phyloP scores from a whole-genome alignment of 495 filamentous ascomycete genomes.

The Saxophila tyrrhenica region DNA sequence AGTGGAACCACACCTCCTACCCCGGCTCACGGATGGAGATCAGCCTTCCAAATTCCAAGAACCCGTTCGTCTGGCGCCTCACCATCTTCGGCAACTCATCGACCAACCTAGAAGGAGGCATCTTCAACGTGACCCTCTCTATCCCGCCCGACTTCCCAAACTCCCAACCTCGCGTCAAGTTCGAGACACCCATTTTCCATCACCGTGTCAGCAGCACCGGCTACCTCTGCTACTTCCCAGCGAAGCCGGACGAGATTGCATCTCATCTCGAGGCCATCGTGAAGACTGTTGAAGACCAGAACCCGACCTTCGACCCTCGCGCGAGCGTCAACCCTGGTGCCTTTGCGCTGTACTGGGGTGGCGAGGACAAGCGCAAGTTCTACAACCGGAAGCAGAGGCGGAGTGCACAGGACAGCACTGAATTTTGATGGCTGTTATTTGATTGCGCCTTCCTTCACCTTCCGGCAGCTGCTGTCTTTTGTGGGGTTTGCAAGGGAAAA shows the following conservation, averaged over 20 bases:
- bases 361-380: conserved; percentile 59
- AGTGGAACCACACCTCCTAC: conserved; percentile 52
- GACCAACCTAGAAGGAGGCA: conserved; percentile 85
- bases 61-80: conserved; percentile 54
- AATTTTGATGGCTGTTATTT: too few species aligned
- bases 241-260: conserved; percentile 62
- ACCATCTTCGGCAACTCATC: conserved; percentile 87
- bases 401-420: conserved; percentile 42
- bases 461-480: too few species aligned
- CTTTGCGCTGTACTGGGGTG: conserved; percentile 78
- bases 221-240: conserved; percentile 71
- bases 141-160: conserved; percentile 85
- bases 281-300: conserved; percentile 70
- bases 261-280: conserved; percentile 82
- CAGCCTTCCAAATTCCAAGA: conserved; percentile 53
- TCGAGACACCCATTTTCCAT: conserved; percentile 76
- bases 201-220: conserved; percentile 72
- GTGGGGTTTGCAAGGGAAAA: too few species aligned
- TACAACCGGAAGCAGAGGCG: conserved; percentile 72
- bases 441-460: too few species aligned
- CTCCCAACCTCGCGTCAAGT: conserved; percentile 76
- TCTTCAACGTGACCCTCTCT: conserved; percentile 68
- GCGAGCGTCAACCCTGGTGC: conserved; percentile 83
- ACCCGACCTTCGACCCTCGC: conserved; percentile 79
- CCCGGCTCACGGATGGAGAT: conserved; percentile 42